Evolutionary conservation across 1,139 yeast species (phyloP).

Genomic region (Lodderomyces metapsilosis): DNA sequence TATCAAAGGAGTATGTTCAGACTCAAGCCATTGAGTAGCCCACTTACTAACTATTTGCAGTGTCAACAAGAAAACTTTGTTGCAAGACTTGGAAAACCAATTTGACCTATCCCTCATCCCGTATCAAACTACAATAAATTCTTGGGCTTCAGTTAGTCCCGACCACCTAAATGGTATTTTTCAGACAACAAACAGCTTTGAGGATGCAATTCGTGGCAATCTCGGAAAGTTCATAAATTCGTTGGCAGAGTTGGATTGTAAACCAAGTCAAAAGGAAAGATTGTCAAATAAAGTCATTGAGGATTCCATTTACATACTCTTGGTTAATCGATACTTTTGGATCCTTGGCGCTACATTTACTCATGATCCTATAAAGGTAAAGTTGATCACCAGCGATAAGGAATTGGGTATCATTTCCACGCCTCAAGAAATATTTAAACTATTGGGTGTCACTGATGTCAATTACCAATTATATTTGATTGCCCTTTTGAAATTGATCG

Average conservation of each 20-base stretch:
- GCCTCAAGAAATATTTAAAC: conserved; percentile 18
- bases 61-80: conserved; percentile 11
- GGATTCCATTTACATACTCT: conserved; percentile 21
- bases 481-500: conserved; percentile 24
- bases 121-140: conserved; percentile 11
- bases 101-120: conserved; percentile 14
- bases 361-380: conserved; percentile 13
- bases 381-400: conserved; percentile 12
- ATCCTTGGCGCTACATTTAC: conserved; percentile 15
- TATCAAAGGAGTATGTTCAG: conserved; percentile 16
- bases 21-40: too few species aligned
- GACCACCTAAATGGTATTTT: conserved; percentile 7
- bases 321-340: conserved; percentile 21
- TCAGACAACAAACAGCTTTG: conserved; percentile 6
- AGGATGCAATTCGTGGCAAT: conserved; percentile 6
- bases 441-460: conserved; percentile 15
- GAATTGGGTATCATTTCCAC: conserved; percentile 20
- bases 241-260: conserved; percentile 15
- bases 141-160: conserved; percentile 9
- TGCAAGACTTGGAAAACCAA: conserved; percentile 16
- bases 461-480: conserved; percentile 25
- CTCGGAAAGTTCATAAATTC: conserved; percentile 7
- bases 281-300: conserved; percentile 20
- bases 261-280: conserved; percentile 21
- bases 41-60: conserved; percentile 10